These are phyloP conservation scores for Aphanomyces cochlioides DNA, from an alignment of 352 stramenopile genomes.

Conservation along the genomic window DNA sequence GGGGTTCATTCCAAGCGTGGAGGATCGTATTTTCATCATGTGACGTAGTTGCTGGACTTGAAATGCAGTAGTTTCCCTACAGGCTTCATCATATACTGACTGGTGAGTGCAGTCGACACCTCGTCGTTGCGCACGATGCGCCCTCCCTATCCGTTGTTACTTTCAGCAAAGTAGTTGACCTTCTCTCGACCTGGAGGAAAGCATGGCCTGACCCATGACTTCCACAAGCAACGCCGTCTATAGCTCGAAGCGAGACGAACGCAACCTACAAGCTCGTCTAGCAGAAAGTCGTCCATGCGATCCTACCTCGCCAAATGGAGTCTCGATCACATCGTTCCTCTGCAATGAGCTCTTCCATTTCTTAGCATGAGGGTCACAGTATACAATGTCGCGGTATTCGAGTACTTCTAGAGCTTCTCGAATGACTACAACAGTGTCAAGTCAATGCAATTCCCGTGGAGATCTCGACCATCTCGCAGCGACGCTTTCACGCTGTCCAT, in stretches of 20 bases:
- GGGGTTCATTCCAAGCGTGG: slow-evolving; percentile 21
- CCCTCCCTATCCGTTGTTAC: slow-evolving; percentile 34
- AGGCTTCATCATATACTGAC: not conserved
- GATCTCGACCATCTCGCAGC: slow-evolving; percentile 12
- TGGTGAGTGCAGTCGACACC: slow-evolving; percentile 25
- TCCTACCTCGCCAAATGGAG: slow-evolving; percentile 49
- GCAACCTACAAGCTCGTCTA: slow-evolving; percentile 35
- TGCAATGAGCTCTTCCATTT: slow-evolving; percentile 48
- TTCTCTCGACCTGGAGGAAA: slow-evolving; percentile 45
- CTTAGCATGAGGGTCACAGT: slow-evolving; percentile 42
- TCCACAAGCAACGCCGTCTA: slow-evolving; percentile 56
- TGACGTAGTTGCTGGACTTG: slow-evolving; percentile 7
- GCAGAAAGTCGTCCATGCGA: not conserved
- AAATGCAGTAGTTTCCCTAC: slow-evolving; percentile 32
- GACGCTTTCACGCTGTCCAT: slow-evolving; percentile 20
- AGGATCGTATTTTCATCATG: slow-evolving; percentile 17
- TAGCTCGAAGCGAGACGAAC: slow-evolving; percentile 41
- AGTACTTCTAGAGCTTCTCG: slow-evolving; percentile 52
- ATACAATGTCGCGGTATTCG: slow-evolving; percentile 46
- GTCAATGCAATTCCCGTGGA: not conserved
- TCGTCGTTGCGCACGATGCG: slow-evolving; percentile 40
- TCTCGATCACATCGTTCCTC: slow-evolving; percentile 42
- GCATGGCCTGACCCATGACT: slow-evolving; percentile 39
- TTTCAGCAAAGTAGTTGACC: not conserved
- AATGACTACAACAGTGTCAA: slow-evolving; percentile 36